Conservation (phyloP, 1,139 yeast species). For the Petasospora fabianii region DNA sequence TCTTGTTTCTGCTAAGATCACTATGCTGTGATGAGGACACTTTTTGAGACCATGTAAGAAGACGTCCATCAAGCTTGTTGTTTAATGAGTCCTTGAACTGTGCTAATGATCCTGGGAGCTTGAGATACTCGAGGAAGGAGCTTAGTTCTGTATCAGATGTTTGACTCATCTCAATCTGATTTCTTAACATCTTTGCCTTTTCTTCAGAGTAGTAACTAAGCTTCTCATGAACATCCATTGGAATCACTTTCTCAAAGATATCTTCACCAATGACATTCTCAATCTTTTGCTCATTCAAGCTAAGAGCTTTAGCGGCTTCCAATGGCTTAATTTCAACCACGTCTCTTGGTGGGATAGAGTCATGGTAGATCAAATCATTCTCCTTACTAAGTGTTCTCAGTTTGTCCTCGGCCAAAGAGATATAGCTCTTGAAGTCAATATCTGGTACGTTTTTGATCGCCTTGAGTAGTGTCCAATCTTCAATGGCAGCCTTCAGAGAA, state of each 20-base stretch:
- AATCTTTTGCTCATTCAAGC: constrained; percentile 46
- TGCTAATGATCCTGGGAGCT: constrained; percentile 64
- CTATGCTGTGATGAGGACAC: constrained; percentile 26
- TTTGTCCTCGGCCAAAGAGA: constrained; percentile 29
- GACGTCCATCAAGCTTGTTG: constrained; percentile 26
- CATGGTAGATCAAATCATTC: constrained; percentile 87
- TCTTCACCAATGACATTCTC: constrained; percentile 47
- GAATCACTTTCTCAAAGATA: constrained; percentile 76
- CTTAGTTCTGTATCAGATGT: constrained; percentile 75
- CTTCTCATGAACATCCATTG: constrained; percentile 82
- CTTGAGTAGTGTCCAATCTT: constrained; percentile 23
- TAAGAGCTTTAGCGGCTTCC: constrained; percentile 72
- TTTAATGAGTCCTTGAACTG: constrained; percentile 42
- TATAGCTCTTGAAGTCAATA: constrained; percentile 31
- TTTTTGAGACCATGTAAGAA: constrained; percentile 26
- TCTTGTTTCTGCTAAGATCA: constrained; percentile 29
- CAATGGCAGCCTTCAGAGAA: constrained; percentile 49
- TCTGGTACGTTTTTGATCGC: constrained; percentile 26
- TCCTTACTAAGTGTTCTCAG: constrained; percentile 56
- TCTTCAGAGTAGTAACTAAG: constrained; percentile 87
- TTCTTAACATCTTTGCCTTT: constrained; percentile 72
- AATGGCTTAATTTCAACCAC: constrained; percentile 54
- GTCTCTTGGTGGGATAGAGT: constrained; percentile 57
- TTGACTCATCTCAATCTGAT: constrained; percentile 70
- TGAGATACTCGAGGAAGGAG: constrained; percentile 76